Evolutionary conservation across 352 stramenopile genomes (phyloP), one percentile per base, ranked within the genome.

Genomic region (Globisporangium cystogenes): DNA sequence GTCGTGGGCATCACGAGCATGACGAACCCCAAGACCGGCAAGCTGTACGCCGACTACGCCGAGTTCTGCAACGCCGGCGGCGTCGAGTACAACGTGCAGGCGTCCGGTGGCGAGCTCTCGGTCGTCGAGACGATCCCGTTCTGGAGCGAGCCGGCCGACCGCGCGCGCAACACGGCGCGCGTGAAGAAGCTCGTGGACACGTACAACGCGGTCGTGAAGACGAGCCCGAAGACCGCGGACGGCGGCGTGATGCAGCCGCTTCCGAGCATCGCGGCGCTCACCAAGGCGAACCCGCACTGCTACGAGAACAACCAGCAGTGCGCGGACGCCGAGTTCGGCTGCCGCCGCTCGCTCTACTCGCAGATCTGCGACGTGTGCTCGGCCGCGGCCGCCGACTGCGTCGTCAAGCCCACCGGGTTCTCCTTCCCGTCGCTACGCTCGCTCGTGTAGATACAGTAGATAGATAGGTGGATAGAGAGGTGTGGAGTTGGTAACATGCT

Each of bases 321-420:
- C 46, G 77, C 72, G 1, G 65, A n/a, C 3, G 52, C 73, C 1
- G 12, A 50, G 23, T 54, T 70, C 48, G 76, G 78, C 33, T 93
- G 82, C 66, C 70, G 57, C 18, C 76, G 82, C 11, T 64, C 64
- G 16, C 62, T 84, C 20, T 87, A 84, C 63, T 62, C 66, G 14
- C 82, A 93, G 65, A 51, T 87, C 14, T 93, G 82, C 44, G 27
- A 74, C 10, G 56, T 82, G 23, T 93, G 82, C 59, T 50, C 50
- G 15, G 27, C 14, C 52, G 58, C 26, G 18, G 53, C 27, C 20
- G 57, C 45, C 15, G 58, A 18, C 18, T 43, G 39, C 39, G 33
- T n/a, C n/a, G n/a, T n/a, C n/a, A n/a, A n/a, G n/a, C n/a, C n/a
- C n/a, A n/a, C 29, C n/a, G n/a, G n/a, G n/a, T n/a, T n/a, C n/a